Evolutionary conservation across 306 rosid genomes (phyloP), one percentile per base, ranked within the genome.

Genomic region (Sophora flavescens): DNA sequence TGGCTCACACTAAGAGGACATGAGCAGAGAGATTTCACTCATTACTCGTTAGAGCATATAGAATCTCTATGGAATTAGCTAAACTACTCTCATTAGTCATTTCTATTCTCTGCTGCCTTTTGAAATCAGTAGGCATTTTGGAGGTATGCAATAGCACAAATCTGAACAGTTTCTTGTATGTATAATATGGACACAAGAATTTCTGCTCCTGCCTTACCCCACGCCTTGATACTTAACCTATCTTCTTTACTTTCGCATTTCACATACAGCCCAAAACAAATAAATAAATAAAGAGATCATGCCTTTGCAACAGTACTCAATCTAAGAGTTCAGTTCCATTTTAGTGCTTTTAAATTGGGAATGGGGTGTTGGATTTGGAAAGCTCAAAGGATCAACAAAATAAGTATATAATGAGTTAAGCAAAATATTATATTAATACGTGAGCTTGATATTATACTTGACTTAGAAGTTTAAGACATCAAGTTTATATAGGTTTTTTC

Each of bases 251-350:
- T 22, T 30, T 51, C 6, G 16, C 60, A 48, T n/a, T 33, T 51
- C 6, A 35, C 60, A 48, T 48, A 1, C 39, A 56, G 28, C n/a
- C 15, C 14, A 41, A 57, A 72, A 6, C 42, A 57, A 72, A 39
- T 42, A n/a, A 56, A 22, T 22, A 22, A 22, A 22, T 22, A 12
- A 12, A 52, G 32, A 8, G 32, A 8, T 17, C 4, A 11, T 42
- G 33, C 74, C 26, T 44, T 13, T 42, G 33, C 6, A 56, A 16
- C 30, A 26, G 9, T 14, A 13, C 13, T 58, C 33, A 50, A n/a
- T 50, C 16, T 33, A 51, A 32, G 63, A n/a, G 47, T 41, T 69
- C 11, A 32, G 28, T 68, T 72, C 22, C 38, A 54, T 66, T 44
- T 63, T 38, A 11, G 54, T 63, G 72, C 54, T 18, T 8, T 67